These are phyloP conservation scores for Mycena latifolia DNA, from an alignment of 768 basidiomycete genomes.

Conservation along the genomic window DNA sequence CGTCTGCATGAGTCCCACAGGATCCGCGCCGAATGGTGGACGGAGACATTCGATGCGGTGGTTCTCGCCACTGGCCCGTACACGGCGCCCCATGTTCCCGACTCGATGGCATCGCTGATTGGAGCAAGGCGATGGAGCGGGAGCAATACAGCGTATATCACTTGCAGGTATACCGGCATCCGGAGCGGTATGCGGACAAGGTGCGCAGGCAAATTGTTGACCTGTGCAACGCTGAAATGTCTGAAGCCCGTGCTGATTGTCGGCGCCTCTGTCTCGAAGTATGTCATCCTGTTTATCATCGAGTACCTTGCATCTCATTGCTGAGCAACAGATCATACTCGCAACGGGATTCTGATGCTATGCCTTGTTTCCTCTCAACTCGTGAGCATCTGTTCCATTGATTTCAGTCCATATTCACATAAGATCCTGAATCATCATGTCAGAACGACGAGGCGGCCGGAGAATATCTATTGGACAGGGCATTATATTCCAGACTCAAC, in stretches of 20 bases:
- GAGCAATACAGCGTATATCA: conserved; percentile 19
- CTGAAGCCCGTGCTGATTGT: conserved; percentile 34
- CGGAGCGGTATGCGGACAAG: conserved; percentile 27
- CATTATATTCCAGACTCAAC: conserved; percentile 50
- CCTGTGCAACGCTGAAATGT: not conserved
- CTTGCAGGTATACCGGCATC: conserved; percentile 25
- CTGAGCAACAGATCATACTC: conserved; percentile 18
- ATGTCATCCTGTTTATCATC: not conserved
- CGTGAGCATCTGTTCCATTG: not conserved
- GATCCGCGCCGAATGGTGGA: conserved; percentile 29
- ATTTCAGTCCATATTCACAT: no score
- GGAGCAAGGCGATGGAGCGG: conserved; percentile 28
- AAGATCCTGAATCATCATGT: not conserved
- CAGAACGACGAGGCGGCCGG: conserved; percentile 4
- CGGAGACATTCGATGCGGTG: conserved; percentile 27
- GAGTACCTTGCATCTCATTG: not conserved
- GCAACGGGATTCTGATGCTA: conserved; percentile 16
- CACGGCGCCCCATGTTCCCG: conserved; percentile 22
- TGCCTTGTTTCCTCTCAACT: conserved; percentile 18
- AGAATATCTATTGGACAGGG: conserved; percentile 37
- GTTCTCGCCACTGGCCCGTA: conserved; percentile 23
- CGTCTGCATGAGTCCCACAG: conserved; percentile 23
- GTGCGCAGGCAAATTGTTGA: conserved; percentile 34
- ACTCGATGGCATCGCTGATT: conserved; percentile 26
- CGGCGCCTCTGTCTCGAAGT: conserved; percentile 38